Evolutionary conservation across 2,329 filamentous ascomycete species (phyloP).

Genomic region (Parascedosporium putredinis): DNA sequence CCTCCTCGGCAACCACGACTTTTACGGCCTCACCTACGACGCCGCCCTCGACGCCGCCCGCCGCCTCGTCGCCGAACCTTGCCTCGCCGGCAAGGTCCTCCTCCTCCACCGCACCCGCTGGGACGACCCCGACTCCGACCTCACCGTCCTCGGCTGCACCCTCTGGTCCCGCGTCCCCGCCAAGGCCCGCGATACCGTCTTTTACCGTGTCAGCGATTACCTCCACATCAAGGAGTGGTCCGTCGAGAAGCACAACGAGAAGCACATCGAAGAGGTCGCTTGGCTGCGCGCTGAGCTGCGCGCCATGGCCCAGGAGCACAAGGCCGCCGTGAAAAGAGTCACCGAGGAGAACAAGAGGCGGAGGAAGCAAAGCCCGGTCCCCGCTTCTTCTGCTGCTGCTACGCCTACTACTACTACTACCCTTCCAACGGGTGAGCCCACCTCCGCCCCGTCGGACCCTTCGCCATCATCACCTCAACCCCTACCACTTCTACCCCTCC

Average conservation of each 20-base stretch:
- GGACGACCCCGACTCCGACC: conserved; percentile 21
- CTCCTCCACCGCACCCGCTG: conserved; percentile 32
- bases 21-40: conserved; percentile 32
- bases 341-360: not conserved
- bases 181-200: conserved; percentile 26
- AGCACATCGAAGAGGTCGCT: conserved; percentile 33
- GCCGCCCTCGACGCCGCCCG: conserved; percentile 26
- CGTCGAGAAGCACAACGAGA: conserved; percentile 34
- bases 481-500: not conserved
- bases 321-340: not conserved
- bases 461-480: not conserved
- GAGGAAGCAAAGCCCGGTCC: not conserved
- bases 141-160: conserved; percentile 48
- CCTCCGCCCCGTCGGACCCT: no score
- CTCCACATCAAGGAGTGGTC: conserved; percentile 41
- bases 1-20: conserved; percentile 44
- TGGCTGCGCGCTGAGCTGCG: conserved; percentile 37
- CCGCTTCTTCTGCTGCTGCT: not conserved
- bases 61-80: conserved; percentile 26
- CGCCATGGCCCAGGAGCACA: conserved; percentile 10
- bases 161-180: conserved; percentile 42
- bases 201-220: conserved; percentile 40
- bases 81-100: conserved; percentile 25
- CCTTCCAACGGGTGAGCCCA: no score
- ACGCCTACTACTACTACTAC: no score